Evolutionary conservation across 2,329 filamentous ascomycete genomes (phyloP), one percentile per base, ranked within the genome.

Genomic region (Camillea tinctor): DNA sequence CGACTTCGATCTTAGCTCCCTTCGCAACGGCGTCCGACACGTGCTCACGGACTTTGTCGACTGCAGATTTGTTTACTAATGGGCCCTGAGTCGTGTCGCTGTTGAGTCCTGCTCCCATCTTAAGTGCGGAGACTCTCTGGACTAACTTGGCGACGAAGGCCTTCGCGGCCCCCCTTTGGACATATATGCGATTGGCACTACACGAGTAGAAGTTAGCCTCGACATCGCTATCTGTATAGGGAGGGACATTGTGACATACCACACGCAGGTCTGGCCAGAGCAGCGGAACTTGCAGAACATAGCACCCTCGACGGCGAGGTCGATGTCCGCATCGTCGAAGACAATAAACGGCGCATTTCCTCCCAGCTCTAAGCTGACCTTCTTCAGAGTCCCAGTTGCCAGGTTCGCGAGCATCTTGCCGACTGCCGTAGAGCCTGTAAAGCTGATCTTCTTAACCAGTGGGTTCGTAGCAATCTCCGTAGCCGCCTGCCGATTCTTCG

Each of bases 341-440:
- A 92, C 88, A 63, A 92, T 91, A 74, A 92, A 91, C 0, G 89
- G 89, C 0, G 88, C 86, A 71, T 92, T 92, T 21, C 89, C 89
- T 52, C 89, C 89, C 2, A 92, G 84, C 71, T 92, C 89, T 68
- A 91, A 89, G 1, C 85, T 89, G 0, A 76, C 55, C 52, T 75
- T 76, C 80, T 92, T 92, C 30, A 92, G 73, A 0, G 88, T 91
- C 15, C 82, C 81, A 1, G 87, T 80, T 1, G 85, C 85, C 71
- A 91, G 88, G 75, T 88, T 87, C 87, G 90, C 90, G 40, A 92
- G 80, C 9, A 79, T 64, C 60, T 78, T 79, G 19, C 77, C 77
- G 36, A 79, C 76, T 22, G 69, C 67, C 0, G 77, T 80, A 1
- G 64, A 91, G 49, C 89, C 89, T 1, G 89, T 92, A 74, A 92